Evolutionary conservation across 2,329 filamentous ascomycete genomes (phyloP).

Genomic region (Aaosphaeria arxii): DNA sequence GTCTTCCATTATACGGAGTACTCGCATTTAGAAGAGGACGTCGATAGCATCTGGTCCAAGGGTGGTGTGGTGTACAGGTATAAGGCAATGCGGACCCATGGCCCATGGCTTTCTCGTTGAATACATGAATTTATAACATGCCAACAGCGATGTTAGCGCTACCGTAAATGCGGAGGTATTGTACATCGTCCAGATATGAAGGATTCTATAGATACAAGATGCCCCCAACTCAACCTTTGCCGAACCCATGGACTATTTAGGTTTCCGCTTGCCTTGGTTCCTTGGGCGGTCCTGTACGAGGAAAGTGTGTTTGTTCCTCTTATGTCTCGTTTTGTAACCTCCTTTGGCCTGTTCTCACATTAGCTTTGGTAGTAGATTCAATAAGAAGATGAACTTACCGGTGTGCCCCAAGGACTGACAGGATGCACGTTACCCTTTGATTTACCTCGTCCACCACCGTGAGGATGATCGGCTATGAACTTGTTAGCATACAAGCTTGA

Average conservation of each 20-base stretch:
- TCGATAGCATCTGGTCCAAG: no score
- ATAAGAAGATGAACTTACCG: conserved; percentile 62
- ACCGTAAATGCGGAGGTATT: no score
- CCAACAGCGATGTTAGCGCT: no score
- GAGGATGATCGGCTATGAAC: conserved; percentile 78
- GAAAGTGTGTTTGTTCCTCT: conserved; percentile 86
- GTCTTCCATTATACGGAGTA: no score
- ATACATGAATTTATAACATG: no score
- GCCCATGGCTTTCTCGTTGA: no score
- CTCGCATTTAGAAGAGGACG: no score
- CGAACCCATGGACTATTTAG: conserved; percentile 20
- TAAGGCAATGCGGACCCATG: no score
- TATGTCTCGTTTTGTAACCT: conserved; percentile 88
- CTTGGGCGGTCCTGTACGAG: conserved; percentile 79
- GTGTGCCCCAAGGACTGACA: conserved; percentile 93
- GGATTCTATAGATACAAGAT: no score
- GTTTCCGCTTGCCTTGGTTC: conserved; percentile 82
- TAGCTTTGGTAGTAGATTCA: conserved; percentile 5
- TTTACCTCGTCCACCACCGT: conserved; percentile 98
- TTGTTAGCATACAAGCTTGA: conserved; percentile 8
- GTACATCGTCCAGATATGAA: no score
- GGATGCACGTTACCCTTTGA: conserved; percentile 97
- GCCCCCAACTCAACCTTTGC: background rate
- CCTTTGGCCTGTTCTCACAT: conserved; percentile 60
- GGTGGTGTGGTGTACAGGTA: no score